Conservation (phyloP, 2,329 filamentous ascomycete species). For the Neofusicoccum laricinum region DNA sequence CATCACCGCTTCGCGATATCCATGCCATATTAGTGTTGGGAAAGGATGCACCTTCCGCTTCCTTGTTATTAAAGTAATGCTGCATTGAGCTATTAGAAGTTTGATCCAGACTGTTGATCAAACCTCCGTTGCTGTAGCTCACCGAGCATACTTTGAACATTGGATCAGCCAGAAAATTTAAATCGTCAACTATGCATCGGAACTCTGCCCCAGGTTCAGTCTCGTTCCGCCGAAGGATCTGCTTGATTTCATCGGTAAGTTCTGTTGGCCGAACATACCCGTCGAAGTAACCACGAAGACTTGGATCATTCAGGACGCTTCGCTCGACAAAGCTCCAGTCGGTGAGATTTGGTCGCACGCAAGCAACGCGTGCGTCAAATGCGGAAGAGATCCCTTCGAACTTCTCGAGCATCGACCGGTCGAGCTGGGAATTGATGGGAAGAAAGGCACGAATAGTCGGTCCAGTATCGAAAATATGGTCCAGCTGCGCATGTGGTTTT, state of each 20-base stretch:
- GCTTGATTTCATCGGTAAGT: not conserved
- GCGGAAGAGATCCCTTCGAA: not conserved
- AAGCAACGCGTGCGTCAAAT: not conserved
- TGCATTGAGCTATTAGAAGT: not conserved
- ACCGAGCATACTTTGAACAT: not conserved
- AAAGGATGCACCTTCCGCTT: not conserved
- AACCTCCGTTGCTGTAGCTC: not conserved
- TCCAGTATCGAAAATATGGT: not conserved
- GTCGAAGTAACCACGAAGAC: not conserved
- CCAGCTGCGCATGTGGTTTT: not conserved
- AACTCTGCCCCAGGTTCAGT: not conserved
- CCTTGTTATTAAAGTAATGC: not conserved
- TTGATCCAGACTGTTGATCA: not conserved
- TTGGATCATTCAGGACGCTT: too few species aligned
- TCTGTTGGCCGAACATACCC: not conserved
- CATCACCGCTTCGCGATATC: not conserved
- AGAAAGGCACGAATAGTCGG: not conserved
- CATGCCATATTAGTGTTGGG: not conserved
- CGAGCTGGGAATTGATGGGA: not conserved
- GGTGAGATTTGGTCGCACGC: not conserved
- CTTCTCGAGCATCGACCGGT: not conserved
- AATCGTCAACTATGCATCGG: not conserved
- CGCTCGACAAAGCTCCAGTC: not conserved
- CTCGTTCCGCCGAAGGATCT: not conserved
- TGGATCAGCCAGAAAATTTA: not conserved